Percentiles rank a stretch among this genome's conserved stretches.
phyloP scores from a whole-genome alignment of 2,329 filamentous ascomycete genomes.

The Colletotrichum costaricense region DNA sequence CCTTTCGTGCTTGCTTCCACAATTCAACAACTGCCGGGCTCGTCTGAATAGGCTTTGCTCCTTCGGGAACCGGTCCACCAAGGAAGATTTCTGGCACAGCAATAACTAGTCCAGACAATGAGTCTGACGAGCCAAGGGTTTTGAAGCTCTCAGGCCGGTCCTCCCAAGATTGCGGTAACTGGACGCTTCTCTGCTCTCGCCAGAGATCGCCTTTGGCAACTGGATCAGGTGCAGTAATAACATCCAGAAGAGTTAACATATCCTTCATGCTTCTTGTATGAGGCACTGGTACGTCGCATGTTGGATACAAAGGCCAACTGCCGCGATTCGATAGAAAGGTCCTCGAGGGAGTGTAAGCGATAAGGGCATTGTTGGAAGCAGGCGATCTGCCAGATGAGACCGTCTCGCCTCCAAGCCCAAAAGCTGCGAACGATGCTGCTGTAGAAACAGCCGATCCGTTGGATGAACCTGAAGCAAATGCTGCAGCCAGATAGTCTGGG shows the following conservation, averaged over 20 bases:
- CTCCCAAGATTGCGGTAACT: too few species aligned
- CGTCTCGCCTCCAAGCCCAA: slow-evolving; percentile 63
- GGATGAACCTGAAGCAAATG: slow-evolving; percentile 64
- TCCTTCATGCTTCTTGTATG: slow-evolving; percentile 60
- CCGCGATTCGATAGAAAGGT: slow-evolving; percentile 60
- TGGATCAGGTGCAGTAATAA: neutral
- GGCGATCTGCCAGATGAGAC: slow-evolving; percentile 58
- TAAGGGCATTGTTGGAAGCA: too few species aligned
- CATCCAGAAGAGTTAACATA: slow-evolving; percentile 4
- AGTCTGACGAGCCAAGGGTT: too few species aligned
- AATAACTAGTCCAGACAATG: too few species aligned
- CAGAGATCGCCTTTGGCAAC: too few species aligned
- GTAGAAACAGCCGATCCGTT: slow-evolving; percentile 62
- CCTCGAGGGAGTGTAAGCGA: slow-evolving; percentile 55
- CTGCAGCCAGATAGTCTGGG: slow-evolving; percentile 59
- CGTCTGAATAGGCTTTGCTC: too few species aligned
- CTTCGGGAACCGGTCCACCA: too few species aligned
- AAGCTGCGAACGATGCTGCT: slow-evolving; percentile 59
- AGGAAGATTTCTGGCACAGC: too few species aligned
- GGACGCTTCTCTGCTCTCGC: too few species aligned
- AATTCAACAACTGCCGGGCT: too few species aligned
- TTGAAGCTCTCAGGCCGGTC: too few species aligned
- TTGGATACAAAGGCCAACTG: slow-evolving; percentile 63
- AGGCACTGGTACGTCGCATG: slow-evolving; percentile 63
- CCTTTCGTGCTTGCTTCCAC: too few species aligned